These are phyloP conservation scores for Cokeromyces recurvatus DNA, from an alignment of 371 early-diverging fungal genomes.

Conservation along the genomic window DNA sequence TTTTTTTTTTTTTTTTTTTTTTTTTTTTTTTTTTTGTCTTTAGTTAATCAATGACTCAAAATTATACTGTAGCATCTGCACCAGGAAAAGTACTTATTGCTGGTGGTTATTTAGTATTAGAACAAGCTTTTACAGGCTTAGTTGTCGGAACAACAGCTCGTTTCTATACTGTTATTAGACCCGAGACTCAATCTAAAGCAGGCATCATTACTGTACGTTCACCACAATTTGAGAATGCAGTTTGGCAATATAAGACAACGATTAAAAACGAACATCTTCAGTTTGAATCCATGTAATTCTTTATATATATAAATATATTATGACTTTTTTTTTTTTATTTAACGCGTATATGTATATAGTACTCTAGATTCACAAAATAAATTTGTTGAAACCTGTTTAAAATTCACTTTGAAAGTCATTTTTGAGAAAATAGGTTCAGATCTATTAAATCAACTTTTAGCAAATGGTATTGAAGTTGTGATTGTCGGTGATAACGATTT, in stretches of 20 bases:
- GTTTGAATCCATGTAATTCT: conserved; percentile 19
- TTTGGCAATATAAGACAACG: conserved; percentile 55
- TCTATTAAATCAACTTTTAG: conserved; percentile 13
- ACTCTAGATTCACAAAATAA: conserved; percentile 20
- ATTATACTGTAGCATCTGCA: conserved; percentile 62
- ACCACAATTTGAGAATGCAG: conserved; percentile 69
- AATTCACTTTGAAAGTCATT: conserved; percentile 29
- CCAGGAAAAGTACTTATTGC: conserved; percentile 93
- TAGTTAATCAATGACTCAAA: neutral
- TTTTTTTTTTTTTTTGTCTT: too few species aligned
- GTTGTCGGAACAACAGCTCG: conserved; percentile 82
- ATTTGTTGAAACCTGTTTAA: conserved; percentile 37
- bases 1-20: too few species aligned
- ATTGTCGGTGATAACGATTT: conserved; percentile 92
- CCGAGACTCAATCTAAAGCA: conserved; percentile 1
- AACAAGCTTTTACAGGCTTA: conserved; percentile 72
- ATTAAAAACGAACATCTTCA: conserved; percentile 11
- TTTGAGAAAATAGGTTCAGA: conserved; percentile 21
- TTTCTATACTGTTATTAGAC: conserved; percentile 70
- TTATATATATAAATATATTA: too few species aligned
- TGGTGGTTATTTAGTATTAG: conserved; percentile 96
- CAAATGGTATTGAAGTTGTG: conserved; percentile 56
- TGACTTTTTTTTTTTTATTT: neutral
- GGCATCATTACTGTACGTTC: conserved; percentile 52
- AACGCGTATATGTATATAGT: too few species aligned